Evolutionary conservation across 345 rosid species (phyloP).

Genomic region (Citrus glauca): DNA sequence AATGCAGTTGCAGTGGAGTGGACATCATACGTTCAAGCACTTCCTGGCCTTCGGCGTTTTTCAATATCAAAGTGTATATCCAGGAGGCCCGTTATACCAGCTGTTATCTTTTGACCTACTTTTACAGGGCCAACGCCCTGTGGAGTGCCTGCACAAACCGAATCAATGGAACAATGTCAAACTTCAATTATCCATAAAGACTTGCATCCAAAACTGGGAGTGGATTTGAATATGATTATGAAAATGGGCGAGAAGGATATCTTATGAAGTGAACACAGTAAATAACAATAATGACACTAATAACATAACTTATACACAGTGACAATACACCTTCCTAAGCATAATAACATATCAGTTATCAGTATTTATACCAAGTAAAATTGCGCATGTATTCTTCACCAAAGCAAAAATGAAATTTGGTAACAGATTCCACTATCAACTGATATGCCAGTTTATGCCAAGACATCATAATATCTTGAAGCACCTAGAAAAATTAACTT

Average conservation of each 20-base stretch:
- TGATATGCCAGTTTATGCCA: neutral
- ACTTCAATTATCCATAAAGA: neutral
- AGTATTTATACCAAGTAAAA: too few species aligned
- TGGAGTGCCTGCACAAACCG: conserved; percentile 69
- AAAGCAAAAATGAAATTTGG: neutral
- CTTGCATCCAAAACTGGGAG: neutral
- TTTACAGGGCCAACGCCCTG: conserved; percentile 88
- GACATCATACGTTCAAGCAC: conserved; percentile 4
- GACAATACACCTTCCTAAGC: too few species aligned
- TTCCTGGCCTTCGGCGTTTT: conserved; percentile 46
- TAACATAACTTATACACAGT: too few species aligned
- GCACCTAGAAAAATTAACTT: too few species aligned
- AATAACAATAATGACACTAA: too few species aligned
- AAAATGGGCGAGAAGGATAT: too few species aligned
- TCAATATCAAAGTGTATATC: conserved; percentile 59
- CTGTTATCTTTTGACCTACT: conserved; percentile 78
- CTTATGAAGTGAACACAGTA: too few species aligned
- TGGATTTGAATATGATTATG: neutral
- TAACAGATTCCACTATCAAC: neutral
- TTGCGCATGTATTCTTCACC: accelerated
- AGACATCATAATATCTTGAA: too few species aligned
- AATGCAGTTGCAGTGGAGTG: neutral
- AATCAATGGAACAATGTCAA: conserved; percentile 3
- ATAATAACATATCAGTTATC: too few species aligned
- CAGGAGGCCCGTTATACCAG: conserved; percentile 73